These are phyloP conservation scores for Talinum fruticosum DNA, from an alignment of 148 eudicot species.

Conservation along the genomic window DNA sequence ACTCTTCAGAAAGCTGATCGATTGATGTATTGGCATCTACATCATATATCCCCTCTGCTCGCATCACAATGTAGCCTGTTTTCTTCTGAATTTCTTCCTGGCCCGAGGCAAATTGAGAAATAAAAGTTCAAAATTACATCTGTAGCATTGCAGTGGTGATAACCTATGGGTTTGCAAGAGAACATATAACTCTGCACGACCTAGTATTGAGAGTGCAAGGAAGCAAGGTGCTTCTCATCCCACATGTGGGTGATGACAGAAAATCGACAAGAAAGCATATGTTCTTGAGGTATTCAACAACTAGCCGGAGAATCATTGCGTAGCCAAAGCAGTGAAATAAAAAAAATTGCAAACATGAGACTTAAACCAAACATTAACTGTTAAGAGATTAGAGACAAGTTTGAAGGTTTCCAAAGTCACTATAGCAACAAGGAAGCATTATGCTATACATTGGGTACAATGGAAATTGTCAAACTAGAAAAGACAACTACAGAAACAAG, in stretches of 20 bases:
- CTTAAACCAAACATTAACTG: background rate
- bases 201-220: background rate
- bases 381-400: background rate
- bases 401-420: background rate
- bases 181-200: background rate
- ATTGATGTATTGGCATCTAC: conserved; percentile 99
- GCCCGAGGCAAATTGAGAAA: conserved; percentile 15
- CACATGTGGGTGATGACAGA: background rate
- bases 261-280: background rate
- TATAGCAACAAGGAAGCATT: background rate
- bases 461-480: background rate
- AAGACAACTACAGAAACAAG: background rate
- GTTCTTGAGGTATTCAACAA: background rate
- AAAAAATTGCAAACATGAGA: background rate
- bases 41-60: conserved; percentile 92
- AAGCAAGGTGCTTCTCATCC: background rate
- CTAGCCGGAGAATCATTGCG: background rate
- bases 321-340: background rate
- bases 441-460: background rate
- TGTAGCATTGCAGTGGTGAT: background rate
- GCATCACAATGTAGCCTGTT: conserved; percentile 93
- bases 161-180: background rate
- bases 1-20: conserved; percentile 94
- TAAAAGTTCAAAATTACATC: conserved; percentile 1
- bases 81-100: conserved; percentile 97